phyloP scores from a whole-genome alignment of 352 stramenopile species.

The Halophytophthora batemanensis region DNA sequence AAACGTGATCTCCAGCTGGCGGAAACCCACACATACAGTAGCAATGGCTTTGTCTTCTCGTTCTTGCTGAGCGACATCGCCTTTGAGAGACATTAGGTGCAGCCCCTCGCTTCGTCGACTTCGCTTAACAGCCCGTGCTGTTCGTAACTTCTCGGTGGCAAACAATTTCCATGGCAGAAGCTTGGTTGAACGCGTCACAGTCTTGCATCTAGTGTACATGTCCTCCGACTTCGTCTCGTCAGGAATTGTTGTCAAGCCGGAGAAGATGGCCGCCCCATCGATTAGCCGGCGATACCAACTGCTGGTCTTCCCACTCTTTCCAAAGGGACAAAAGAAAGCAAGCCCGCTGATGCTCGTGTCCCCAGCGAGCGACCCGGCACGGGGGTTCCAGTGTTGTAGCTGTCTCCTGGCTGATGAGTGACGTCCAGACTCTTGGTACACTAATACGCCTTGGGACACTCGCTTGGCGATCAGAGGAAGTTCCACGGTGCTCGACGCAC shows the following conservation, averaged over 20 bases:
- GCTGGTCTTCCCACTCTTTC: background rate
- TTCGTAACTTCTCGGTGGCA: conserved; percentile 44
- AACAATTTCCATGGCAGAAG: conserved; percentile 62
- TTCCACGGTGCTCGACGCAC: background rate
- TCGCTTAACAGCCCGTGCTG: conserved; percentile 27
- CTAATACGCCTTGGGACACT: conserved; percentile 18
- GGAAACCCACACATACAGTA: conserved; percentile 15
- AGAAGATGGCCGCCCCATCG: conserved; percentile 8
- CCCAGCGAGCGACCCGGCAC: conserved; percentile 9
- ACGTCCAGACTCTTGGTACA: conserved; percentile 6
- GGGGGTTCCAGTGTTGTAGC: conserved; percentile 14
- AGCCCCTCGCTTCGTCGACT: conserved; percentile 9
- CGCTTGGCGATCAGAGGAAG: conserved; percentile 13
- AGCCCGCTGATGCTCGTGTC: conserved; percentile 4
- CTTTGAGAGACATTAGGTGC: conserved; percentile 6
- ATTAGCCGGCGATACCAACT: conserved; percentile 12
- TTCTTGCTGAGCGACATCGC: conserved; percentile 9
- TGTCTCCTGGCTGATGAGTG: conserved; percentile 3
- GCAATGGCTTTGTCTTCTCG: conserved; percentile 25
- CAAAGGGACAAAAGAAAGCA: conserved; percentile 22
- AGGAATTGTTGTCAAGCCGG: conserved; percentile 2
- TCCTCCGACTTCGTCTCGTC: conserved; percentile 4
- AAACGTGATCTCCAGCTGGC: conserved; percentile 33
- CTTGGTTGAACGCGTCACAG: conserved; percentile 31
- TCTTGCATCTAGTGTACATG: conserved; percentile 1